Conservation (phyloP, 2,329 filamentous ascomycete species). For the Botrytis squamosa region DNA sequence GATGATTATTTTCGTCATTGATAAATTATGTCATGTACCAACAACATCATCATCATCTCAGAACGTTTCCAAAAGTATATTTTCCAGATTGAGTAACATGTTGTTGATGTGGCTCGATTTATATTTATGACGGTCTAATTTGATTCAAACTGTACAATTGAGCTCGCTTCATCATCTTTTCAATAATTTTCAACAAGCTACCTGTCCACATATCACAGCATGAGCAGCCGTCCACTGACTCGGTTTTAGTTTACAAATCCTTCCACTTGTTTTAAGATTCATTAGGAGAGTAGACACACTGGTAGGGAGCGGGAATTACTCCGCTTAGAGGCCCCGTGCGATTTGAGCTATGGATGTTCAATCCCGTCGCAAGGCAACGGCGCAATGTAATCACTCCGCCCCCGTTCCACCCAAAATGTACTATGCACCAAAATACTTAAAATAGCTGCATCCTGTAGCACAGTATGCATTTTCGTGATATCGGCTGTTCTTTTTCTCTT, state of each 20-base stretch:
- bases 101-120: no score
- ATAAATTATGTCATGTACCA: no score
- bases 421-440: neutral
- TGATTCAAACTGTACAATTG: neutral
- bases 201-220: neutral
- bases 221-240: neutral
- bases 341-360: neutral
- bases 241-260: neutral
- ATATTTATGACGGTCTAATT: neutral
- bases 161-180: neutral
- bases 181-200: neutral
- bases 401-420: neutral
- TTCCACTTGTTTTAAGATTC: neutral
- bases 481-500: neutral
- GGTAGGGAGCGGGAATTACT: neutral
- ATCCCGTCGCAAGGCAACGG: neutral
- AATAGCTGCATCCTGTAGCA: neutral
- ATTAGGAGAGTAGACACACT: accelerated
- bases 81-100: neutral
- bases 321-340: neutral
- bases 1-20: no score
- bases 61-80: neutral
- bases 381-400: neutral
- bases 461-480: neutral
- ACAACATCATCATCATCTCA: neutral